phyloP scores from a whole-genome alignment of 192 early-diverging fungal genomes.

The Martensiomyces pterosporus region DNA sequence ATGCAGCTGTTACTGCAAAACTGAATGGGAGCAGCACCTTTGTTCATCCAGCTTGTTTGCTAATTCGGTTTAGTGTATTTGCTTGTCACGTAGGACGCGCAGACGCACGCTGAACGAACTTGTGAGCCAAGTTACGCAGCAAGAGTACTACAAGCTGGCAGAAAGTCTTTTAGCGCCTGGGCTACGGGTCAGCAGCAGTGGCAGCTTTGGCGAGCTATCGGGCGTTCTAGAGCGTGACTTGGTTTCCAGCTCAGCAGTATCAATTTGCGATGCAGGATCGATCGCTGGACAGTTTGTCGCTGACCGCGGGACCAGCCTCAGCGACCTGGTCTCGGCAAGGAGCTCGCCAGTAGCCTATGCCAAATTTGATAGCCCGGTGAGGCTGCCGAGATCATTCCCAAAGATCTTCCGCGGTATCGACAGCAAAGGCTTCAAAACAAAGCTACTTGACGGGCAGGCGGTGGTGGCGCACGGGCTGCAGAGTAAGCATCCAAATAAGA shows the following conservation, averaged over 20 bases:
- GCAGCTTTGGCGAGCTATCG: no score
- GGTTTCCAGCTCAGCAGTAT: slow-evolving; percentile 16
- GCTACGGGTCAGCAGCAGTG: slow-evolving; percentile 2
- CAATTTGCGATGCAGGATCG: background rate
- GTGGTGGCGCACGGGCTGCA: no score
- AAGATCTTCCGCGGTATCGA: slow-evolving; percentile 14
- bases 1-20: background rate
- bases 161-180: slow-evolving; percentile 34
- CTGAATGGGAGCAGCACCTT: no score
- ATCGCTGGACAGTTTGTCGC: slow-evolving; percentile 27
- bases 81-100: background rate
- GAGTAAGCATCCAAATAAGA: no score
- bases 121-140: slow-evolving; percentile 33
- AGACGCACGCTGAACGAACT: slow-evolving; percentile 22
- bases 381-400: slow-evolving; percentile 26
- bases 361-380: background rate
- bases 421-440: slow-evolving; percentile 1
- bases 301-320: slow-evolving; percentile 31
- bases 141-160: slow-evolving; percentile 21
- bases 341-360: slow-evolving; percentile 5
- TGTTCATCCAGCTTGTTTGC: no score
- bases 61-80: no score
- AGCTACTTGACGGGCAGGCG: background rate
- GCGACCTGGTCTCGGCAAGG: slow-evolving; percentile 8
- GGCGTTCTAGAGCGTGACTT: slow-evolving; percentile 9